A percentile compares a stretch with the other conserved stretches of the same genome.
Evolutionary conservation across 169 alveolate species (phyloP).

Genomic region (Eimeria praecox): DNA sequence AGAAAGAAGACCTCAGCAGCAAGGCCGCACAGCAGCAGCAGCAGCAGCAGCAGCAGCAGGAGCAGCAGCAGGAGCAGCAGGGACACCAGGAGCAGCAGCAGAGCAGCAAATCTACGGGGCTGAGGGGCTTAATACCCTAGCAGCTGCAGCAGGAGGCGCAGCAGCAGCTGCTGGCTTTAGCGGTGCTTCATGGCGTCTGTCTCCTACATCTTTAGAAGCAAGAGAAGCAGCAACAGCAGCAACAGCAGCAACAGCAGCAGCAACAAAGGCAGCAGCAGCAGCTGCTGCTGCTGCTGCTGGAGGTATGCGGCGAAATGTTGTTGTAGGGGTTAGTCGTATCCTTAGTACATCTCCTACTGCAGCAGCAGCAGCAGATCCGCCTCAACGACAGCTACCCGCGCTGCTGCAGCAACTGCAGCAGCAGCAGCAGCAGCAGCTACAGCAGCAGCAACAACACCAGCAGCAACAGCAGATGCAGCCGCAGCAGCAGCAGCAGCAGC

Average conservation of each 20-base stretch:
- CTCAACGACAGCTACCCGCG: slow-evolving; percentile 23
- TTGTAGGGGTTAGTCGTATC: not conserved
- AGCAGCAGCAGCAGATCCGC: not conserved
- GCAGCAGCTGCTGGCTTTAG: not conserved
- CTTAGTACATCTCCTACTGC: not conserved
- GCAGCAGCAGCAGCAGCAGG: slow-evolving; percentile 31
- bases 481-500: not conserved
- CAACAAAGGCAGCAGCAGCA: slow-evolving; percentile 51
- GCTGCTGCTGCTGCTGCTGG: slow-evolving; percentile 21
- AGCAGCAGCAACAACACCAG: not conserved
- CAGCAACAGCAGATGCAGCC: not conserved
- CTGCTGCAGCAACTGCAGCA: slow-evolving; percentile 22
- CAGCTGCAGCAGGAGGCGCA: not conserved
- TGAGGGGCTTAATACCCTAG: not conserved
- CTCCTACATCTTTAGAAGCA: slow-evolving; percentile 21
- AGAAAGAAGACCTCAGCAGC: slow-evolving; percentile 5
- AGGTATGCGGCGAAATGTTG: too few relatives aligned
- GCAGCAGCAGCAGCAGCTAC: slow-evolving; percentile 9
- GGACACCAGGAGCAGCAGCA: not conserved
- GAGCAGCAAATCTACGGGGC: slow-evolving; percentile 29
- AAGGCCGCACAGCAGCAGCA: not conserved
- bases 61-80: slow-evolving; percentile 37
- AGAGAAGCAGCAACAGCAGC: slow-evolving; percentile 12
- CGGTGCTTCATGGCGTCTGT: not conserved
- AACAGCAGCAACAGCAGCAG: slow-evolving; percentile 49